Evolutionary conservation across 306 rosid species (phyloP).

Genomic region (Ceratonia siliqua): DNA sequence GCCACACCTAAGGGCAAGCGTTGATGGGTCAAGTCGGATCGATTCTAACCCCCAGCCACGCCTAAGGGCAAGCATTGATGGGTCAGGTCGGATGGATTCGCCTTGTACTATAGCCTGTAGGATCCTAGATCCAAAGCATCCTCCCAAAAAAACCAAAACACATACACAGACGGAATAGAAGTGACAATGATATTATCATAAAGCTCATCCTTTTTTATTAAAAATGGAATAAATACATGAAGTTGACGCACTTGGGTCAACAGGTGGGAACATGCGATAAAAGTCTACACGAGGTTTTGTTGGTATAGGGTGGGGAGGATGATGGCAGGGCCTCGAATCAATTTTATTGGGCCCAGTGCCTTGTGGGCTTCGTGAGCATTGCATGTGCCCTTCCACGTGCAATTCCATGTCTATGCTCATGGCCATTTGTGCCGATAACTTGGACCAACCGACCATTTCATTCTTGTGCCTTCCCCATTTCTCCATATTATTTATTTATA

Average conservation of each 20-base stretch:
- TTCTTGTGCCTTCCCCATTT: neutral
- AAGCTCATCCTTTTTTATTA: neutral
- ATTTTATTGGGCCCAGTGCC: conserved; percentile 27
- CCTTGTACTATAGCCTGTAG: too few species aligned
- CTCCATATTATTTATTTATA: neutral
- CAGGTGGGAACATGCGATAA: conserved; percentile 31
- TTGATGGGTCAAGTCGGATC: too few species aligned
- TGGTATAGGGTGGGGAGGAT: neutral
- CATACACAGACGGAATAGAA: too few species aligned
- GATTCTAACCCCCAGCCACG: too few species aligned
- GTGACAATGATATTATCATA: too few species aligned
- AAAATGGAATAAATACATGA: neutral
- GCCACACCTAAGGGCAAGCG: too few species aligned
- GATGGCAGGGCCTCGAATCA: neutral
- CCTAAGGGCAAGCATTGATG: too few species aligned
- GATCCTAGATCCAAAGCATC: too few species aligned
- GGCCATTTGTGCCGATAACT: conserved; percentile 43
- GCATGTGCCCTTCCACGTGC: conserved; percentile 46
- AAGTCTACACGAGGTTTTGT: neutral
- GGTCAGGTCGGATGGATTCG: too few species aligned
- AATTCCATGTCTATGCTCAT: conserved; percentile 16
- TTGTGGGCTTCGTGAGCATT: conserved; percentile 21
- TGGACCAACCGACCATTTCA: conserved; percentile 57
- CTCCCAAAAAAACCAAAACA: too few species aligned
- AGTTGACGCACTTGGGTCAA: neutral